phyloP scores from a whole-genome alignment of 345 rosid species.

The Melaleuca alternifolia region DNA sequence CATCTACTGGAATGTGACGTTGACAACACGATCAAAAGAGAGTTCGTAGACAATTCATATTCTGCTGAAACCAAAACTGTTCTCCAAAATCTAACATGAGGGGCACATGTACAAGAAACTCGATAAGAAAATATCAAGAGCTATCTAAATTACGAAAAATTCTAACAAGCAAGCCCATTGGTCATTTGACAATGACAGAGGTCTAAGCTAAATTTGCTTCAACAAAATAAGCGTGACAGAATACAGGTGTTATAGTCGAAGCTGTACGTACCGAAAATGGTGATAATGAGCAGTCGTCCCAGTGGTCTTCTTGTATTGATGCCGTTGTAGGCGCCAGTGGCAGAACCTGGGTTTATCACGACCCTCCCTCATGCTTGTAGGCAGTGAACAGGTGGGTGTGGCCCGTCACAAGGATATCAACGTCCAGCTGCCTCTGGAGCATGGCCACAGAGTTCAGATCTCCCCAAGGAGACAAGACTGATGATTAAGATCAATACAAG shows the following conservation, averaged over 20 bases:
- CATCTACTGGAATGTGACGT: background rate
- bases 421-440: conserved; percentile 94
- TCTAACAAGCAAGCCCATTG: background rate
- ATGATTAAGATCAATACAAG: background rate
- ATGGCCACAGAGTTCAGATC: conserved; percentile 88
- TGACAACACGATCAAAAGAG: background rate
- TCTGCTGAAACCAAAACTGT: too few species aligned
- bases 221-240: background rate
- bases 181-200: background rate
- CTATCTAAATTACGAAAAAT: background rate
- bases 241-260: background rate
- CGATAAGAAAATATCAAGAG: background rate
- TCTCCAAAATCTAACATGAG: too few species aligned
- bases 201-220: background rate
- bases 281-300: conserved; percentile 33
- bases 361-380: conserved; percentile 98
- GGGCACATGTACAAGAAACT: background rate
- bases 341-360: conserved; percentile 91
- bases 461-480: conserved; percentile 62
- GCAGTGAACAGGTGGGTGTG: conserved; percentile 97
- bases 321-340: conserved; percentile 88
- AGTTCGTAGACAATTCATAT: too few species aligned
- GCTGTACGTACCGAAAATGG: background rate
- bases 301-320: conserved; percentile 72
- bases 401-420: conserved; percentile 90